phyloP scores from a whole-genome alignment of 306 rosid species.

The Prunus davidiana region DNA sequence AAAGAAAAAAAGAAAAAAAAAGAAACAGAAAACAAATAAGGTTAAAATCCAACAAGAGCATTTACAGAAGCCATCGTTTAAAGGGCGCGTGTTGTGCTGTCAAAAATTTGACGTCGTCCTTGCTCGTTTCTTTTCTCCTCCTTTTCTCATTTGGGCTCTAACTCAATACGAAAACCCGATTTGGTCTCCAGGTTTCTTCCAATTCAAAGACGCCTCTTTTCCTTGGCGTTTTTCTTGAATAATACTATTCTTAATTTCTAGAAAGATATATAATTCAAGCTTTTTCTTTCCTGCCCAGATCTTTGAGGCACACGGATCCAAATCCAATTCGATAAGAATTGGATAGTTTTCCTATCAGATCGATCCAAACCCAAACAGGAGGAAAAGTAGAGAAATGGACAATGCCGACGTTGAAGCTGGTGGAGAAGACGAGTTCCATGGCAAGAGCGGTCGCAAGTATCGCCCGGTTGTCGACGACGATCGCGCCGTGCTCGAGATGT shows the following conservation, averaged over 20 bases:
- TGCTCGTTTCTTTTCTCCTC: background rate
- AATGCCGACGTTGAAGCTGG: slow-evolving; percentile 78
- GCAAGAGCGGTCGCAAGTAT: slow-evolving; percentile 67
- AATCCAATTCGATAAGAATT: background rate
- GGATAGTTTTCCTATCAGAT: background rate
- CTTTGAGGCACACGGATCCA: background rate
- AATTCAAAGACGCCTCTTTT: slow-evolving; percentile 33
- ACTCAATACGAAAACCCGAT: background rate
- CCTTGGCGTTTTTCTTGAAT: slow-evolving; percentile 7
- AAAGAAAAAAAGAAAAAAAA: background rate
- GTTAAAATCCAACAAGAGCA: background rate
- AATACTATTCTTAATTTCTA: background rate
- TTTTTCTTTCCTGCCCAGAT: background rate
- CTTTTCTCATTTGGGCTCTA: background rate
- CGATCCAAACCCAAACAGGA: slow-evolving; percentile 3
- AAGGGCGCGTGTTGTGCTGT: background rate
- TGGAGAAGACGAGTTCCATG: slow-evolving; percentile 61
- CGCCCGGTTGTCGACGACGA: slow-evolving; percentile 86
- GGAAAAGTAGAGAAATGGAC: slow-evolving; percentile 41
- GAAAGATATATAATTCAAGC: background rate
- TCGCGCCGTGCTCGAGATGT: slow-evolving; percentile 98
- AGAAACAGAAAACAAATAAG: background rate
- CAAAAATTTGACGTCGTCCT: slow-evolving; percentile 4
- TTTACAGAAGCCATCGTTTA: background rate
- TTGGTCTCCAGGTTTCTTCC: slow-evolving; percentile 12